Base-by-base conservation (phyloP, 2,329 filamentous ascomycete genomes). In the Epichloe scottii region DNA sequence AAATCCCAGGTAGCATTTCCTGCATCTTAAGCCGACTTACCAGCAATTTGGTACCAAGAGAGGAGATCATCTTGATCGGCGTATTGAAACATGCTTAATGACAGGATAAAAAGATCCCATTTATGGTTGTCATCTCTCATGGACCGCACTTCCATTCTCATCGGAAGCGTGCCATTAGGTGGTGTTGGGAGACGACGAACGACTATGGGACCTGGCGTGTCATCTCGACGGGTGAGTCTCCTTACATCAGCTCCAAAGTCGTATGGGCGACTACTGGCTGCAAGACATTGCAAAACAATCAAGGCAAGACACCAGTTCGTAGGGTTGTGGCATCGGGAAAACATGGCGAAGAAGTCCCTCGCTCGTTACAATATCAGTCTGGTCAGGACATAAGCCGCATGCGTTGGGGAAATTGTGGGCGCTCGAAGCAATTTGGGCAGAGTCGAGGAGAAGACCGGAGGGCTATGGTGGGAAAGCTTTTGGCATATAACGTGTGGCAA, bases 1-100 rank as follows among this genome's bases (percentile, higher is more conserved):
- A 11, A 19, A 17, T 2, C 19, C 14, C 7, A 5, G 17, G 53
- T 49, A 39, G 12, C 41, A 37, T 19, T 30, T 42, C 8, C 15
- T 41, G 19, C 15, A 34, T 37, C 19, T 4, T n/a, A 17, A 43
- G 40, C 33, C 6, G 2, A 64, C 76, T 54, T 65, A 87, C 88
- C 86, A 53, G 85, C 78, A 58, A 94, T 77, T 60, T 87, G 80
- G 67, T 89, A 94, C 72, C 82, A 93, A 40, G 87, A 91, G 38
- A 85, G 72, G 51, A 74, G 72, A 49, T 73, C 68, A 17, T 72
- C 71, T 66, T 89, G 84, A 56, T 82, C 71, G 51, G 78, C 78
- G 54, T 73, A 76, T 67, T 88, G 82, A 71, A 91, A 81, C 69
- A 82, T 80, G 63, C 79, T 79, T 59, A 93, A 74, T 12, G 84